These are phyloP conservation scores for Craterostigma plantagineum DNA, from an alignment of 257 asterid species.

Conservation along the genomic window DNA sequence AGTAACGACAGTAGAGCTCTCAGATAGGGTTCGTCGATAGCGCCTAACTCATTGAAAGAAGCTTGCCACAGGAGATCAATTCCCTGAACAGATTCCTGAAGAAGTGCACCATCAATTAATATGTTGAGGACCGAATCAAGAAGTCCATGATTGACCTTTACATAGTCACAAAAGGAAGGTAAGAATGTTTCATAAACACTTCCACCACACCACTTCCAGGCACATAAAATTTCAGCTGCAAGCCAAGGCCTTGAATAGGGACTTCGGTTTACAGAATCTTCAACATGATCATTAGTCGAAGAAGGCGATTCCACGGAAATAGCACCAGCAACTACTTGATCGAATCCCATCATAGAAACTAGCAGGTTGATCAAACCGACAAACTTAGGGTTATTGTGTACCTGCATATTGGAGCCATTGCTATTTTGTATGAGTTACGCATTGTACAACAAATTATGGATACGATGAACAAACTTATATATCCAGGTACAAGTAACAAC, in stretches of 20 bases:
- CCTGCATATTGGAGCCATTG: conserved; percentile 27
- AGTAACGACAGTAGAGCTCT: conserved; percentile 58
- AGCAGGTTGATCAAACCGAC: conserved; percentile 50
- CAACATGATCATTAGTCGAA: conserved; percentile 19
- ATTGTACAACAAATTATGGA: neutral
- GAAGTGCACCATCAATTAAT: conserved; percentile 85
- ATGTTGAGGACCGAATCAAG: conserved; percentile 49
- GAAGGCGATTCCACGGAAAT: conserved; percentile 20
- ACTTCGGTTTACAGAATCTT: conserved; percentile 18
- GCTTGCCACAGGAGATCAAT: conserved; percentile 38
- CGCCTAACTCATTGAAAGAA: conserved; percentile 38
- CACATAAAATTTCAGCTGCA: conserved; percentile 90
- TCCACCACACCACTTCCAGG: conserved; percentile 91
- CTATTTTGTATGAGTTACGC: neutral
- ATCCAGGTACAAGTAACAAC: too few species aligned
- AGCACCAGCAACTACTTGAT: conserved; percentile 46
- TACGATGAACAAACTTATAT: too few species aligned
- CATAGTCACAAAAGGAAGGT: conserved; percentile 36
- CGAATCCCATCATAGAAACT: conserved; percentile 52
- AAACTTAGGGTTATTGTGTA: conserved; percentile 31
- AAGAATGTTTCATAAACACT: conserved; percentile 51
- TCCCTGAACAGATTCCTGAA: conserved; percentile 42
- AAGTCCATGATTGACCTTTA: conserved; percentile 25
- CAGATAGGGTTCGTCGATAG: conserved; percentile 59
- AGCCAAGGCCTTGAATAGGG: conserved; percentile 84